phyloP scores from a whole-genome alignment of 73 alveolate genomes.

The Stentor coeruleus region DNA sequence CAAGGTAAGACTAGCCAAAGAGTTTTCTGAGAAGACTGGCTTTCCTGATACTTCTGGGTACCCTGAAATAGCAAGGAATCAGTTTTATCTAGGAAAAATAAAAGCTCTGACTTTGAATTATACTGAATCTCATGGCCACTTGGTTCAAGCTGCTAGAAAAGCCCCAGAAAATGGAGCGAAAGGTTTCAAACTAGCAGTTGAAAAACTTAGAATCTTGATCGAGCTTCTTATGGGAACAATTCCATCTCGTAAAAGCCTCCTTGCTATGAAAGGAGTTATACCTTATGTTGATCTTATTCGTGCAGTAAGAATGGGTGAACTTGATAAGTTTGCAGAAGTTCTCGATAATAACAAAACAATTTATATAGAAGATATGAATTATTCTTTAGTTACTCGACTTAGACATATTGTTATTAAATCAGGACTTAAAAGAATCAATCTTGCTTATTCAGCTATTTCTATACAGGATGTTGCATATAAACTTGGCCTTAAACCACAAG shows the following conservation, averaged over 20 bases:
- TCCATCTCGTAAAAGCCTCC: constrained; percentile 84
- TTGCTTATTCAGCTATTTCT: constrained; percentile 82
- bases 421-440: constrained; percentile 89
- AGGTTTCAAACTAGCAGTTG: constrained; percentile 87
- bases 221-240: constrained; percentile 95
- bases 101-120: constrained; percentile 92
- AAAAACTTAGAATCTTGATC: constrained; percentile 76
- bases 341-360: constrained; percentile 57
- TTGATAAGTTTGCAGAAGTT: constrained; percentile 75
- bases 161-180: constrained; percentile 96
- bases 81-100: constrained; percentile 90
- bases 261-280: neutral
- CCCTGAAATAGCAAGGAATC: constrained; percentile 82
- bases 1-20: constrained; percentile 58
- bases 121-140: constrained; percentile 81
- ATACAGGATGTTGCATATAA: constrained; percentile 78
- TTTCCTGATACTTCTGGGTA: constrained; percentile 87
- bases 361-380: constrained; percentile 42
- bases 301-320: constrained; percentile 88
- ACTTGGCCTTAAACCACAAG: constrained; percentile 75
- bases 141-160: constrained; percentile 87
- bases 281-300: constrained; percentile 44
- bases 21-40: constrained; percentile 79
- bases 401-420: constrained; percentile 92
- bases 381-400: constrained; percentile 77